Base-by-base conservation (phyloP, 495 filamentous ascomycete genomes). In the Neurospora sp. region DNA sequence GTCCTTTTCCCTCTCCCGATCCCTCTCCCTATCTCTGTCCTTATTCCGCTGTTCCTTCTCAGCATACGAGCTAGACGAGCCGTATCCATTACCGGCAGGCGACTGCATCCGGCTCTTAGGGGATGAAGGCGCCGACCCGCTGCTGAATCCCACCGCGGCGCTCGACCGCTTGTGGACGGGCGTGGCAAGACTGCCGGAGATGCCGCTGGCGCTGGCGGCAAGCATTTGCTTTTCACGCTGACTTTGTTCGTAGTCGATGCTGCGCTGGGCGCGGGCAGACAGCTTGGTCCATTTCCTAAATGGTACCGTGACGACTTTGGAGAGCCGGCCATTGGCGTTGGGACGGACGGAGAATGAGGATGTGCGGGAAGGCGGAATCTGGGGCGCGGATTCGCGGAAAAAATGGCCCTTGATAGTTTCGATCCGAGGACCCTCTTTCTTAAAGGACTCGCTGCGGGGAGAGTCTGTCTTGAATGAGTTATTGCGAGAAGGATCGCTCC, bases 301-400 rank as follows among this genome's bases (percentile, higher is more conserved):
- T 18, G 48, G 68, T 31, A 75, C 22, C 22, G 73, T 80, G 40
- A 81, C 76, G 22, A 74, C 69, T 75, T 72, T 79, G 39, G 61
- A 66, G n/a, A 61, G 73, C 10, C 74, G 74, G 20, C 75, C 74
- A 18, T 77, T 77, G 38, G 66, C 38, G 27, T 68, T 69, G 7
- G 76, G 72, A n/a, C 74, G 71, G 37, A 31, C 40, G 53, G 53
- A 66, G 27, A 66, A 66, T 35, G 53, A 31, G 6, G 53, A 66
- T 66, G 27, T 35, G 5, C 53, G 53, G 12, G 53, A 35, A 35
- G 53, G 5, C 22, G 53, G 53, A 9, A 27, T 14, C 53, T 66
- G 53, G 7, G 53, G 27, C 14, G 27, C 27, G 27, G 53, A 66
- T 16, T 66, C 53, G 53, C 53, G 53, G 27, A 4, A 18, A 3